phyloP scores from a whole-genome alignment of 352 stramenopile genomes.

The Pythium chondricola region DNA sequence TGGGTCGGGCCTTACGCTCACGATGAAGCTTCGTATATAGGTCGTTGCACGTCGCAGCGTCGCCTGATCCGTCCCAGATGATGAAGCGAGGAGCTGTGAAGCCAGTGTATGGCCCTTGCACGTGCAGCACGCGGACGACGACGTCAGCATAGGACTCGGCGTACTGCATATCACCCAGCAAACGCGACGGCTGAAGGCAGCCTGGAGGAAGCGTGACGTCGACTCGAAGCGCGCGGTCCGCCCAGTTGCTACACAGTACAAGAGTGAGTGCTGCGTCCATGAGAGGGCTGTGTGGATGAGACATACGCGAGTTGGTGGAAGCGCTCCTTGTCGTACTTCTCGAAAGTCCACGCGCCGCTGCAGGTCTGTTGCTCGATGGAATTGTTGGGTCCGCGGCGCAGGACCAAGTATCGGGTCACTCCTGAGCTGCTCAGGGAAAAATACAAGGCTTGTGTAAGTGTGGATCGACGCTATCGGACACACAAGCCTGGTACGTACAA shows the following conservation, averaged over 20 bases:
- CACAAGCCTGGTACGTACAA: slow-evolving; percentile 30
- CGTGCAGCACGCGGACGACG: slow-evolving; percentile 44
- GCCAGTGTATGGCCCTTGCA: slow-evolving; percentile 24
- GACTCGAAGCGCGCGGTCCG: slow-evolving; percentile 22
- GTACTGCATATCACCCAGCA: slow-evolving; percentile 36
- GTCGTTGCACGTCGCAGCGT: slow-evolving; percentile 11
- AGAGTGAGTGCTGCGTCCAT: neutral
- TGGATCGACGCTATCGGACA: neutral
- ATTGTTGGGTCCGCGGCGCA: slow-evolving; percentile 27
- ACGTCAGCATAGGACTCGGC: slow-evolving; percentile 54
- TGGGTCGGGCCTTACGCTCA: slow-evolving; percentile 6
- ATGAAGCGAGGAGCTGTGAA: slow-evolving; percentile 31
- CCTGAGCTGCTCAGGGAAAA: slow-evolving; percentile 18
- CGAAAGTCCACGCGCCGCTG: slow-evolving; percentile 58
- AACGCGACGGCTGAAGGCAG: slow-evolving; percentile 31
- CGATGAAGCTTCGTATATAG: slow-evolving; percentile 19
- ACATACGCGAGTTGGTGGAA: slow-evolving; percentile 21
- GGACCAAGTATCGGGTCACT: slow-evolving; percentile 50
- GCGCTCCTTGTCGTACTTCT: slow-evolving; percentile 41
- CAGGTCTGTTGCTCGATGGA: slow-evolving; percentile 44
- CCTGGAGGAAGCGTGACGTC: slow-evolving; percentile 48
- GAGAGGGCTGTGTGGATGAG: neutral
- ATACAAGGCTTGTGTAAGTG: neutral
- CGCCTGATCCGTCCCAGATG: slow-evolving; percentile 65
- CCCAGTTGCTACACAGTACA: slow-evolving; percentile 53